Evolutionary conservation across 1,284 basidiomycete genomes (phyloP).

Genomic region (Microbotryomycetes sp.): DNA sequence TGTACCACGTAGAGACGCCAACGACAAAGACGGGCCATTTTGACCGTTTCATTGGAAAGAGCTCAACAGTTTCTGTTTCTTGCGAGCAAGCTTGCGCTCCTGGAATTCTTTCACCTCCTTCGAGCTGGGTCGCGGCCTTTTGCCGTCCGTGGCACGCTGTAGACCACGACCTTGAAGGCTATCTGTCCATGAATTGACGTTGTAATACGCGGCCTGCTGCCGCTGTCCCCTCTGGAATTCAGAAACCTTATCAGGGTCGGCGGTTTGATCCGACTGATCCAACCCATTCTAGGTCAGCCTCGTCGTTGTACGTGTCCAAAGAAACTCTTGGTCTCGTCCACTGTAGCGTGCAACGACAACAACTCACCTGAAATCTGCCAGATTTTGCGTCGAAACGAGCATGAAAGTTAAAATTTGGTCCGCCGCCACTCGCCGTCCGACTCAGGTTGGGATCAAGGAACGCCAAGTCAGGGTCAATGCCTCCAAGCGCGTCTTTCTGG

Average conservation of each 20-base stretch:
- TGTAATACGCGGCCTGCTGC: constrained; percentile 35
- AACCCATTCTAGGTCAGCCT: no score
- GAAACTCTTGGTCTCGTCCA: no score
- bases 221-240: constrained; percentile 29
- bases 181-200: constrained; percentile 26
- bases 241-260: constrained; percentile 35
- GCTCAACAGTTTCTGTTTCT: no score
- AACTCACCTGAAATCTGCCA: constrained; percentile 30
- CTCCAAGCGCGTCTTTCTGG: constrained; percentile 13
- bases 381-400: constrained; percentile 36
- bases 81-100: no score
- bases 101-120: constrained; percentile 21
- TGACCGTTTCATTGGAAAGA: no score
- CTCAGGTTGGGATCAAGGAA: constrained; percentile 34
- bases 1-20: no score
- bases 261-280: constrained; percentile 28
- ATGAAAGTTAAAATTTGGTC: constrained; percentile 7
- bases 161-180: constrained; percentile 9
- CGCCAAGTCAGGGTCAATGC: constrained; percentile 37
- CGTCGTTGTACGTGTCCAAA: no score
- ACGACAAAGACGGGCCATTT: no score
- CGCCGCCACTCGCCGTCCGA: neutral
- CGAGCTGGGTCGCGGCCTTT: constrained; percentile 8
- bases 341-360: no score
- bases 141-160: neutral